Base-by-base conservation (phyloP, 495 filamentous ascomycete genomes). In the Aspergillus nidulans region DNA sequence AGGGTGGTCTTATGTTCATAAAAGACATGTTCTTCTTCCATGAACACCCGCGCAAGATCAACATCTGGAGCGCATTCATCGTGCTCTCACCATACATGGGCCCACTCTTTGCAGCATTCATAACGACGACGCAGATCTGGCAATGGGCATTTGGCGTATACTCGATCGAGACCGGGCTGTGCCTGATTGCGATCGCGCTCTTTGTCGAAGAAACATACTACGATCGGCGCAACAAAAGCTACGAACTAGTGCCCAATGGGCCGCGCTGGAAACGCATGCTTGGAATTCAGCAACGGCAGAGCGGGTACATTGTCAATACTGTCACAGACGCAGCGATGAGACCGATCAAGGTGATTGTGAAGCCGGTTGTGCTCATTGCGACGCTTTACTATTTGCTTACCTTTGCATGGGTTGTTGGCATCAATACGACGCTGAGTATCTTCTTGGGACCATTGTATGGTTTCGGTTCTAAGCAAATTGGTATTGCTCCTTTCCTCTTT, bases 11-110 rank as follows among this genome's bases (percentile, higher is more conserved):
- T 18, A 83, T 84, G 71, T 83, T 79, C 61, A 78, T 86, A 59
- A 82, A 85, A 59, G 84, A 86, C 66, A 72, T 84, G 46, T 86
- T 85, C 69, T 86, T 82, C 73, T 78, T 85, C 65, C 82, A 86
- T 55, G 81, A 85, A 55, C 80, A 81, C 47, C 74, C 73, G 16
- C 72, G 81, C 10, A 85, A 85, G 62, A 86, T 86, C 64, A 85
- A 85, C 63, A 75, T 82, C 60, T 84, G 81, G 81, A 70, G 75
- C 44, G 71, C 58, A 19, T 71, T 73, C 25, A 70, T 80, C 46
- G 70, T 81, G 44, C 71, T 85, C 10, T 80, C 77, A 7, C 83
- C 84, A 0, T 86, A 82, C 58, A 63, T 85, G 30, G 84, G 83
- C 0, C 84, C 84, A 0, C 72, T 85, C 0, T 64, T 85, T n/a